Evolutionary conservation across 495 filamentous ascomycete genomes (phyloP), one percentile per base, ranked within the genome.

Genomic region (Penicillium robsamsonii): DNA sequence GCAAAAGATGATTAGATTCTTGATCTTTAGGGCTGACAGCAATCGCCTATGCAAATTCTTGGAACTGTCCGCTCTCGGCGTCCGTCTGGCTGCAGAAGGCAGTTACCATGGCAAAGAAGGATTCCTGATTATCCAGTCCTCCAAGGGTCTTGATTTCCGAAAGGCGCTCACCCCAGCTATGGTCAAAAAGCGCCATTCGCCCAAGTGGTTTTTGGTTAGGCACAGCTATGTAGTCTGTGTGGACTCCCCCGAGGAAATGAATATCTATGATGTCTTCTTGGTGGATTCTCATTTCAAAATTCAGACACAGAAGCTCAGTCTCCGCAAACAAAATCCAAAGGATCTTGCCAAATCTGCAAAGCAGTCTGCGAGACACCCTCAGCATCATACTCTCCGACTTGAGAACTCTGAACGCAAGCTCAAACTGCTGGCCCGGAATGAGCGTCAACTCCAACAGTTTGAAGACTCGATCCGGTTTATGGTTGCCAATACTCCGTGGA

Each of bases 21-120:
- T 97, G 61, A 97, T 97, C 61, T 97, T 99, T 73, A 84, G 94
- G 43, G 84, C 94, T 15, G 95, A 97, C 64, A 96, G 91, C 70
- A 99, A 96, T 64, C 85, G 94, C 12, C 76, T 99, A 12, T 99
- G 94, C 75, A 93, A 92, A 63, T 99, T 99, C 67, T 75, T 99
- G 12, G 94, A 99, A 69, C 71, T 99, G 5, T 97, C 94, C 54
- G 92, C 95, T 3, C 79, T 99, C 8, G 95, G 95, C 6, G 90
- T 99, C n/a, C 82, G 95, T 31, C 82, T 99, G 47, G 92, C 94
- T 42, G 92, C 92, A 7, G 94, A 99, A 71, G 92, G 90, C 15
- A 94, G 91, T 62, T 97, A 96, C 64, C 95, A 97, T 67, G 94
- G 94, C 30, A 99, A 99, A 70, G 95, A 99, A 74, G 96, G 94